Evolutionary conservation across 1,139 yeast species (phyloP), one percentile per base, ranked within the genome.

Genomic region (Pneumocystis carinii): DNA sequence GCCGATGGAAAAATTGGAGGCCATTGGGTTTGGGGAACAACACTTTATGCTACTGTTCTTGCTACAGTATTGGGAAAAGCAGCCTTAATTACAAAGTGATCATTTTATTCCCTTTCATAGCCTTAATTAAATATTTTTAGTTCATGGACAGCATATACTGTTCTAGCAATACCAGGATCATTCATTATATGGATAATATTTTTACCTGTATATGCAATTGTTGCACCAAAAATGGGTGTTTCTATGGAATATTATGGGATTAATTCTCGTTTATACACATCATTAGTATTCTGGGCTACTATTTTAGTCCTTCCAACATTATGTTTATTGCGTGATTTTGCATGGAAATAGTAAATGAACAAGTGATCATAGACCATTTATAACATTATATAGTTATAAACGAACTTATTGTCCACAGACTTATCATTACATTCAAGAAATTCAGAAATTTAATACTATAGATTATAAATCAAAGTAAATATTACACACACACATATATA

Each of bases 11-110:
- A 78, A 64, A 77, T 84, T n/a, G 86, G 87, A 1, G 92, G 90
- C 72, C 92, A 89, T 71, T 92, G 98, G 97, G 78, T 87, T 0
- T 89, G 96, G 92, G 98, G 98, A 64, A 87, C 92, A 15, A 87
- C 95, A 1, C 77, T 90, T 7, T 94, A 85, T 74, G 87, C 98
- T 0, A 81, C 95, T 0, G 88, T 96, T 73, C 83, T 90, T 2
- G 77, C 90, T 64, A 90, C 97, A 0, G 94, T 94, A 0, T 79
- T 94, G 62, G 97, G 97, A 7, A 94, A 94, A 73, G 98, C 99
- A 0, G 97, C 95, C 0, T 78, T 94, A 66, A 83, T 90, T 42
- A 89, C 95, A 0, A 88, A 88, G 55, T 38, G 12, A 38, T 24
- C 14, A 24, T 48, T 24, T 3, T 8, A 3, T 37, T 27, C 37